phyloP scores from a whole-genome alignment of 2,329 filamentous ascomycete genomes.

The Emergomyces pasteurianus region DNA sequence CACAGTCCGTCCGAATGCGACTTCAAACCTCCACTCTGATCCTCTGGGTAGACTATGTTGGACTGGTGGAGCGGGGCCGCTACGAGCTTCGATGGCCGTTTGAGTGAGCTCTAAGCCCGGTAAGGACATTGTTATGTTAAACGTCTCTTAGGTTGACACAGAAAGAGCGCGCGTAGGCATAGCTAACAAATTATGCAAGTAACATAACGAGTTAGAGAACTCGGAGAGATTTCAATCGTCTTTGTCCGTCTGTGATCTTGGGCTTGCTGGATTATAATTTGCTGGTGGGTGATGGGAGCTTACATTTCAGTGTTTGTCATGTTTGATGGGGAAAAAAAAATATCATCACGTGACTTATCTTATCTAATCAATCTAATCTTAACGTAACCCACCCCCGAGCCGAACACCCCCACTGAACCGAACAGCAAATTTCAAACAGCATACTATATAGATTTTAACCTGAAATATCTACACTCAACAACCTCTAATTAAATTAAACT shows the following conservation, averaged over 20 bases:
- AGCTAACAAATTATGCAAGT: background rate
- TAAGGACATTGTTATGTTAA: conserved; percentile 49
- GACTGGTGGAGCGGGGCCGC: conserved; percentile 27
- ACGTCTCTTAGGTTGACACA: background rate
- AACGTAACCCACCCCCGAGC: too few relatives aligned
- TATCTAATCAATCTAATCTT: background rate
- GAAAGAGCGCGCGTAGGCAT: background rate
- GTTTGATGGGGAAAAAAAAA: background rate
- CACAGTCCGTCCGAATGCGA: conserved; percentile 43
- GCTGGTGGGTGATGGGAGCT: background rate
- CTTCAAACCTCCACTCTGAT: conserved; percentile 70
- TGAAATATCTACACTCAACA: too few relatives aligned
- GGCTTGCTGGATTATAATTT: too few relatives aligned
- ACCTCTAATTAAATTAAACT: too few relatives aligned
- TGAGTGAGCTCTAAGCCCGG: conserved; percentile 60
- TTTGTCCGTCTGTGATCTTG: background rate
- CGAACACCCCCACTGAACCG: too few relatives aligned
- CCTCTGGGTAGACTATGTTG: conserved; percentile 48
- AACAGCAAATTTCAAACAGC: too few relatives aligned
- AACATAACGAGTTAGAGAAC: background rate
- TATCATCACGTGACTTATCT: background rate
- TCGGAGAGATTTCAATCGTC: background rate
- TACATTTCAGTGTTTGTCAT: background rate
- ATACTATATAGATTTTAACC: too few relatives aligned
- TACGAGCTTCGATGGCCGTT: conserved; percentile 39